Evolutionary conservation across 192 early-diverging fungal genomes (phyloP).

Genomic region (Dispira simplex): DNA sequence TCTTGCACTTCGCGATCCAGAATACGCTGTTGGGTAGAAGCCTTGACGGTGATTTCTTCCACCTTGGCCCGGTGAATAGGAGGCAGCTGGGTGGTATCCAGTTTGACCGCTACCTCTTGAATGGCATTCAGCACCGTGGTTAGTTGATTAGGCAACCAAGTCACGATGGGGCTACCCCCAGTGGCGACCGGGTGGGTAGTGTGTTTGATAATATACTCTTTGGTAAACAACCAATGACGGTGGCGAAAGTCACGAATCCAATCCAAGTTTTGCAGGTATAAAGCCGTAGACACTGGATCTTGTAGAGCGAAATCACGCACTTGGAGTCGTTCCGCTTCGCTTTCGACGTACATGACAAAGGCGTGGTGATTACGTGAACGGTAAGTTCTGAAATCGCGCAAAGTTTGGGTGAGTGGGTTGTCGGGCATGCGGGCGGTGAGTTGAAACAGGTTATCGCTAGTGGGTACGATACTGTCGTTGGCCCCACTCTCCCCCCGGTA

Average conservation of each 20-base stretch:
- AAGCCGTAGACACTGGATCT: slow-evolving; percentile 24
- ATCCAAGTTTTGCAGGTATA: slow-evolving; percentile 64
- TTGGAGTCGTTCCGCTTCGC: slow-evolving; percentile 24
- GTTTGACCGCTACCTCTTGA: slow-evolving; percentile 33
- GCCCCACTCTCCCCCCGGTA: slow-evolving; percentile 77
- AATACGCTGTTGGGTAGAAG: slow-evolving; percentile 42
- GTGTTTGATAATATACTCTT: slow-evolving; percentile 72
- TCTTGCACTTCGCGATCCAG: slow-evolving; percentile 45
- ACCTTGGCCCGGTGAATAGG: slow-evolving; percentile 38
- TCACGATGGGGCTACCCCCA: slow-evolving; percentile 48
- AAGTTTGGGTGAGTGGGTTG: slow-evolving; percentile 61
- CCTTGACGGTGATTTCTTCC: slow-evolving; percentile 39
- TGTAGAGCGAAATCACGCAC: slow-evolving; percentile 38
- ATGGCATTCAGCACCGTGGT: slow-evolving; percentile 42
- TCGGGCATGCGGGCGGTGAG: slow-evolving; percentile 62
- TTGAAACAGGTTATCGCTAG: slow-evolving; percentile 72
- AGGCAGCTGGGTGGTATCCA: slow-evolving; percentile 37
- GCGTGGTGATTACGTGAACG: slow-evolving; percentile 65
- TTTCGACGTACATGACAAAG: slow-evolving; percentile 55
- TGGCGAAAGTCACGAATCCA: slow-evolving; percentile 72
- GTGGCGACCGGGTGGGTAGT: slow-evolving; percentile 59
- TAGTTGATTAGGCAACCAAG: slow-evolving; percentile 59
- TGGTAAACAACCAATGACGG: slow-evolving; percentile 81
- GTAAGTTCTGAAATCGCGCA: slow-evolving; percentile 61
- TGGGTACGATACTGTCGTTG: slow-evolving; percentile 77